These are phyloP conservation scores for Puccinia horiana DNA, from an alignment of 1,284 basidiomycete genomes.

Conservation along the genomic window DNA sequence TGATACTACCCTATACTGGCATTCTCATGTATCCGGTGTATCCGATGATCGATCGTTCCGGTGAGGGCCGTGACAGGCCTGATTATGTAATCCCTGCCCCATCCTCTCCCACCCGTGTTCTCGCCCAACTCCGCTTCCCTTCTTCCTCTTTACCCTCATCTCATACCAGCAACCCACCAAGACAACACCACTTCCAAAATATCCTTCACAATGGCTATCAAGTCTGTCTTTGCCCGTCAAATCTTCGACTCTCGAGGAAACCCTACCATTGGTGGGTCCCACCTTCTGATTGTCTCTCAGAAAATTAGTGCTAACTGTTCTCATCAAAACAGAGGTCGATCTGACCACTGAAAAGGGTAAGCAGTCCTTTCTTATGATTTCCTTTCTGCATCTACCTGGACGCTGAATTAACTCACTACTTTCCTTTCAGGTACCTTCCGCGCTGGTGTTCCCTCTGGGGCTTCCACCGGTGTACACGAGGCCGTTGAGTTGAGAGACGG, in stretches of 20 bases:
- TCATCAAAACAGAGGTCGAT: slow-evolving; percentile 70
- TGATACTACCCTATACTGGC: not conserved
- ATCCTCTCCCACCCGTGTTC: not conserved
- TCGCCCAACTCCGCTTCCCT: not conserved
- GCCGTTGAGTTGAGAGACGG: slow-evolving; percentile 98
- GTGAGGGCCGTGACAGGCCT: not conserved
- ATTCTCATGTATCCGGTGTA: not conserved
- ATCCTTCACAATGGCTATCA: slow-evolving; percentile 50
- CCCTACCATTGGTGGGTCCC: slow-evolving; percentile 34
- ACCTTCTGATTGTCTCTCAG: slow-evolving; percentile 3
- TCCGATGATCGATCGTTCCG: not conserved
- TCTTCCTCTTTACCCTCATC: not conserved
- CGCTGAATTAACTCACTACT: not conserved
- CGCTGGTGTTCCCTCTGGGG: slow-evolving; percentile 94
- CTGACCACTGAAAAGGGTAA: slow-evolving; percentile 68
- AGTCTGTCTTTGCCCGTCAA: slow-evolving; percentile 61
- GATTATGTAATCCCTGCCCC: slow-evolving; percentile 15
- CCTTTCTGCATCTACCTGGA: not conserved
- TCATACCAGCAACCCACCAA: not conserved
- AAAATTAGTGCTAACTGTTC: not conserved
- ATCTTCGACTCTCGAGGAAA: slow-evolving; percentile 92
- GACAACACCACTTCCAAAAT: not conserved
- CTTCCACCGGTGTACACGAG: slow-evolving; percentile 97
- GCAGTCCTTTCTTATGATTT: slow-evolving; percentile 51
- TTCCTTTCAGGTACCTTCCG: slow-evolving; percentile 76